A percentile compares a stretch with the other conserved stretches of the same genome.
Evolutionary conservation across 192 early-diverging fungal genomes (phyloP).

Genomic region (Coemansia sp.): DNA sequence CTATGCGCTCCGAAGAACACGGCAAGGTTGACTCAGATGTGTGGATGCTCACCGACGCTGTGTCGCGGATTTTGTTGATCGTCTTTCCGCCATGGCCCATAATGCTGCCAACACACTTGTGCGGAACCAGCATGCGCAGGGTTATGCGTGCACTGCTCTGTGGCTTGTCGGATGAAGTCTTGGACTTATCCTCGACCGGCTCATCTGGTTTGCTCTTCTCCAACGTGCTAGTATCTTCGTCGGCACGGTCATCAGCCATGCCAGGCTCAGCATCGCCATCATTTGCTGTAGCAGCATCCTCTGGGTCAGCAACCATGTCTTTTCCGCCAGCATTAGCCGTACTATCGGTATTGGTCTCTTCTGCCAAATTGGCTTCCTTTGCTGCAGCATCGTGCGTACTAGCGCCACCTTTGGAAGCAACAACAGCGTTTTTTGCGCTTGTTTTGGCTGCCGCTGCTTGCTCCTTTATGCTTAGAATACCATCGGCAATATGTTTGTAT

Average conservation of each 20-base stretch:
- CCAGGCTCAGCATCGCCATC: background rate
- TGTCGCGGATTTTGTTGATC: slow-evolving; percentile 49
- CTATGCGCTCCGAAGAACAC: slow-evolving; percentile 44
- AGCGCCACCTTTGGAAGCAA: background rate
- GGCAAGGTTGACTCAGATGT: slow-evolving; percentile 47
- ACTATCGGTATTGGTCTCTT: background rate
- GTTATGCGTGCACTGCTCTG: slow-evolving; percentile 12
- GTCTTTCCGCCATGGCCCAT: slow-evolving; percentile 54
- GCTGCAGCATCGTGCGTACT: background rate
- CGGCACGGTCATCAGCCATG: background rate
- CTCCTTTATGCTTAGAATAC: slow-evolving; percentile 23
- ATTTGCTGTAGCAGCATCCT: background rate
- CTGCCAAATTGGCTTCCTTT: background rate
- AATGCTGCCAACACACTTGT: slow-evolving; percentile 54
- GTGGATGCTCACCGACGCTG: slow-evolving; percentile 40
- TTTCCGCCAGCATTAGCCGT: background rate
- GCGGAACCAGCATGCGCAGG: slow-evolving; percentile 48
- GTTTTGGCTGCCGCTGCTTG: slow-evolving; percentile 2
- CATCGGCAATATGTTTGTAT: slow-evolving; percentile 31
- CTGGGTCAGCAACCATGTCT: background rate
- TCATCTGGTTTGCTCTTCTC: slow-evolving; percentile 7
- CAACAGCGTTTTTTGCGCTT: background rate
- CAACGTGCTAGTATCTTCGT: background rate
- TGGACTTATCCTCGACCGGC: background rate
- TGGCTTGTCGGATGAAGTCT: background rate